A percentile compares a stretch with the other conserved stretches of the same genome.
These are phyloP conservation scores for Nidularia sp. DNA, from an alignment of 768 basidiomycete species.

Conservation along the genomic window DNA sequence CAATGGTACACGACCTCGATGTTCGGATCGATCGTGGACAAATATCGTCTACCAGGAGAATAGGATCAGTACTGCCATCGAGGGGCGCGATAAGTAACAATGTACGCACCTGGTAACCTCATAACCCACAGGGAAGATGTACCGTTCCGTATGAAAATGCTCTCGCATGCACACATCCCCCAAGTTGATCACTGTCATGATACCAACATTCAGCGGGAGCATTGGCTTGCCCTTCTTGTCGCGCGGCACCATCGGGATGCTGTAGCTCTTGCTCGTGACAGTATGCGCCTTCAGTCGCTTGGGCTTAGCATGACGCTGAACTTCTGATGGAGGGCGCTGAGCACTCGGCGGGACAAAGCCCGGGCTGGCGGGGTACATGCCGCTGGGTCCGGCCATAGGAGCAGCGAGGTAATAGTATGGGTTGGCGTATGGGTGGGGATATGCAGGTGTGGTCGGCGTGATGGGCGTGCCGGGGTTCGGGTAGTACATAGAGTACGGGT, in stretches of 20 bases:
- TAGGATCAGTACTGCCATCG: conserved; percentile 4
- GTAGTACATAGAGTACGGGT: conserved; percentile 41
- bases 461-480: conserved; percentile 30
- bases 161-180: conserved; percentile 79
- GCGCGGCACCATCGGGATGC: conserved; percentile 76
- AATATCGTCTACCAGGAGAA: conserved; percentile 54
- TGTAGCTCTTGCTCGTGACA: conserved; percentile 71
- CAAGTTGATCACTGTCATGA: conserved; percentile 76
- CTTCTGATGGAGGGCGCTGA: conserved; percentile 22
- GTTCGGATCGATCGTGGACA: conserved; percentile 68
- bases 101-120: conserved; percentile 66
- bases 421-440: conserved; percentile 31
- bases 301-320: conserved; percentile 57
- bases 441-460: conserved; percentile 29
- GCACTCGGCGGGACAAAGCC: conserved; percentile 17
- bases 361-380: conserved; percentile 27
- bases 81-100: conserved; percentile 1
- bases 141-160: conserved; percentile 84
- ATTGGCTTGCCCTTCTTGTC: conserved; percentile 68
- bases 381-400: conserved; percentile 29
- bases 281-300: conserved; percentile 80
- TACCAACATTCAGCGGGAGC: conserved; percentile 78
- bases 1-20: conserved; percentile 75
- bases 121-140: conserved; percentile 87
- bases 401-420: conserved; percentile 40